Conservation (phyloP, 768 basidiomycete species). For the Lactarius sp. region DNA sequence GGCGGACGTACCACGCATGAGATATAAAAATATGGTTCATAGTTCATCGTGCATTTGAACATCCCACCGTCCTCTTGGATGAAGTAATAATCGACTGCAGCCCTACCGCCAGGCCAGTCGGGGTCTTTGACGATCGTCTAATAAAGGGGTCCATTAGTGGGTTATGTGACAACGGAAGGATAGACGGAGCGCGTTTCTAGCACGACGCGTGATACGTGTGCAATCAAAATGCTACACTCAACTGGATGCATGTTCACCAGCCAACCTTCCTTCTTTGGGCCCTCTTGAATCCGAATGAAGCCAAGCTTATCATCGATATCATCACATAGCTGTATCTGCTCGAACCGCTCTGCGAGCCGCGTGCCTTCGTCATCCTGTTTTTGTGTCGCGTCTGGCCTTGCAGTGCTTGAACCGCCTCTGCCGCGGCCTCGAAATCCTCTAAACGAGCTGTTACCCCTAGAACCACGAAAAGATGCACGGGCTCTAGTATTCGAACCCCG, state of each 20-base stretch:
- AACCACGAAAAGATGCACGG: conserved; percentile 39
- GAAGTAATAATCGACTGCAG: conserved; percentile 95
- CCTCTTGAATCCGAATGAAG: conserved; percentile 77
- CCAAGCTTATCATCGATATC: conserved; percentile 94
- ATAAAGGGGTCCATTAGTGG: not conserved
- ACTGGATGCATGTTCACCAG: conserved; percentile 98
- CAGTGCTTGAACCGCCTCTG: conserved; percentile 34
- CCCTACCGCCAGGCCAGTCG: conserved; percentile 75
- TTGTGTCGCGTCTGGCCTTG: conserved; percentile 46
- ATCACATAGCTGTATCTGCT: conserved; percentile 67
- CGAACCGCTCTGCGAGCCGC: conserved; percentile 79
- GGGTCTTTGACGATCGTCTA: conserved; percentile 86
- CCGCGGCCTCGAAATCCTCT: conserved; percentile 48
- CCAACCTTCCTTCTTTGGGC: conserved; percentile 80
- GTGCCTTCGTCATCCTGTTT: conserved; percentile 89
- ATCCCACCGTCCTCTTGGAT: conserved; percentile 94
- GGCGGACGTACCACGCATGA: conserved; percentile 71
- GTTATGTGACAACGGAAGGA: not conserved
- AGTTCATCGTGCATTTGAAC: conserved; percentile 91
- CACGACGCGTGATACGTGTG: not conserved
- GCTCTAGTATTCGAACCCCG: conserved; percentile 28
- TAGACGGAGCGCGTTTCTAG: not conserved
- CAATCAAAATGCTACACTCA: conserved; percentile 32
- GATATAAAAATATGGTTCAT: conserved; percentile 94
- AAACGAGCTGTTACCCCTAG: conserved; percentile 33